phyloP scores from a whole-genome alignment of 2,329 filamentous ascomycete species.

The Aspergillus sp. region DNA sequence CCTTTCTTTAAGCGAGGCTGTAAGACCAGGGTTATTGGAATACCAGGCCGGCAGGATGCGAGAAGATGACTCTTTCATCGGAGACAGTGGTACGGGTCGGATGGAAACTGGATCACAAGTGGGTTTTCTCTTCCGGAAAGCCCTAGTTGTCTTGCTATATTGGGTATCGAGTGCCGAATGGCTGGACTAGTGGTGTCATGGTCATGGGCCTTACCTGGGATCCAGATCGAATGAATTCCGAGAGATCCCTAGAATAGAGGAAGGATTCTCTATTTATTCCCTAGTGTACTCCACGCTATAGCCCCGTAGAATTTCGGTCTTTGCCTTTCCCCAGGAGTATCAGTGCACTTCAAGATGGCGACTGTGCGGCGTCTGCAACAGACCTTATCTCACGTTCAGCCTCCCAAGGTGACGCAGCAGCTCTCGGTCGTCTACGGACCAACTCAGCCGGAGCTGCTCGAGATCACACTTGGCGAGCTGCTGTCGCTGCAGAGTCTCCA shows the following conservation, averaged over 20 bases:
- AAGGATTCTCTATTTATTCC: slow-evolving; percentile 2
- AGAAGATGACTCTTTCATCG: neutral
- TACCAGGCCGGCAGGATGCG: neutral
- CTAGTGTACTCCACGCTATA: neutral
- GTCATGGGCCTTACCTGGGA: neutral
- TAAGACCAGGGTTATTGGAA: neutral
- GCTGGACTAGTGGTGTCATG: neutral
- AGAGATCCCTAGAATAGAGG: neutral
- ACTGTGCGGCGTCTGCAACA: slow-evolving; percentile 30
- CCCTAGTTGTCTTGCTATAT: neutral
- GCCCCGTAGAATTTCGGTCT: neutral
- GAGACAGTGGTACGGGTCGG: neutral
- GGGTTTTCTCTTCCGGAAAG: neutral
- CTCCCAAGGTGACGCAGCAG: slow-evolving; percentile 13
- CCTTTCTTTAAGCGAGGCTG: neutral
- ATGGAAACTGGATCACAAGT: neutral
- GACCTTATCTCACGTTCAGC: slow-evolving; percentile 28
- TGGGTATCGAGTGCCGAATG: slow-evolving; percentile 7
- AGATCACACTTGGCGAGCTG: slow-evolving; percentile 70
- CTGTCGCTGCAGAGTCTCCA: slow-evolving; percentile 67
- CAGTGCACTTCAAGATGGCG: slow-evolving; percentile 17
- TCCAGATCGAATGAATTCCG: slow-evolving; percentile 3
- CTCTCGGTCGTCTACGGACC: slow-evolving; percentile 65
- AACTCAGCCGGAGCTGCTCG: slow-evolving; percentile 65
- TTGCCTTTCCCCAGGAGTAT: neutral